These are phyloP conservation scores for Plasmodium berghei DNA, from an alignment of 169 alveolate genomes.

Conservation along the genomic window DNA sequence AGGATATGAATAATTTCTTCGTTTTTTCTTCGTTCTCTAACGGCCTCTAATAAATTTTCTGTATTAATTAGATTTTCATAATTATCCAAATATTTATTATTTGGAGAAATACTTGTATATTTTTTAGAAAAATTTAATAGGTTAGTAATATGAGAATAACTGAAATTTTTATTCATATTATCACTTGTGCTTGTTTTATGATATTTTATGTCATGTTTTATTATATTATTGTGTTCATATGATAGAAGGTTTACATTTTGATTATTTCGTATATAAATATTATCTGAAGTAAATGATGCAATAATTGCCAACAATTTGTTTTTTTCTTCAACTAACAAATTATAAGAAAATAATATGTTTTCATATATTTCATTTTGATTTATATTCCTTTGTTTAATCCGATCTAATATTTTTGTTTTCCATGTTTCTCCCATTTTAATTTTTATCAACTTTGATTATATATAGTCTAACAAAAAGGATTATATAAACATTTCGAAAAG, in stretches of 20 bases:
- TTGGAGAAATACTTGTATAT: not conserved
- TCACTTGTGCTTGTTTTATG: not conserved
- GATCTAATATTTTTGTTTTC: constrained; percentile 42
- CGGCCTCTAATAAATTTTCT: constrained; percentile 18
- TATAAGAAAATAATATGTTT: constrained; percentile 32
- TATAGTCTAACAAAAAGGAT: not conserved
- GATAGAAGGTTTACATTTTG: not conserved
- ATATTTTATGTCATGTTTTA: not conserved
- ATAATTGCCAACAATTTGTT: constrained; percentile 59
- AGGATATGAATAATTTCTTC: constrained; percentile 49
- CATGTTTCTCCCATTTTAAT: constrained; percentile 43
- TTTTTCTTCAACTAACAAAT: constrained; percentile 67
- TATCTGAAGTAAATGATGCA: constrained; percentile 55
- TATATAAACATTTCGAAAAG: not conserved
- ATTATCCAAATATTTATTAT: not conserved
- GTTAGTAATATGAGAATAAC: not conserved
- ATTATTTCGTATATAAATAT: constrained; percentile 28
- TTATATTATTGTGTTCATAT: not conserved
- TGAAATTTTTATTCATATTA: not conserved
- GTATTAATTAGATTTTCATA: constrained; percentile 6
- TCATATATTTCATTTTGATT: constrained; percentile 43
- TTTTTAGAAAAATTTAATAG: not conserved
- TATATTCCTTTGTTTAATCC: constrained; percentile 39
- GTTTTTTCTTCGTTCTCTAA: constrained; percentile 28
- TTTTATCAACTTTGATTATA: not conserved